Evolutionary conservation across 345 rosid genomes (phyloP).

Genomic region (Dovyalis caffra): DNA sequence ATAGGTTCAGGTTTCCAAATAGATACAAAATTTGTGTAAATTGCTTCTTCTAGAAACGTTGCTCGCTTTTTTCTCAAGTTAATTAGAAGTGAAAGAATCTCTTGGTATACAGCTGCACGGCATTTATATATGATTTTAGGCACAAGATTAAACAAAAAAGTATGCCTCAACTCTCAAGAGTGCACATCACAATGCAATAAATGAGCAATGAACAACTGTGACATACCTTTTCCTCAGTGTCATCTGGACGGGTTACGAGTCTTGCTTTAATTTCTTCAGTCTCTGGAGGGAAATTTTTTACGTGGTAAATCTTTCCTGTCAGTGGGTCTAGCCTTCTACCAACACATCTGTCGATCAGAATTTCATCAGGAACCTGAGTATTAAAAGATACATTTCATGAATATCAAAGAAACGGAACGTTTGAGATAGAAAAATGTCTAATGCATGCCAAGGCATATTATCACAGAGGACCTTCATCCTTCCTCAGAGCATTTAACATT

Average conservation of each 20-base stretch:
- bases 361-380: conserved; percentile 92
- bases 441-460: not conserved
- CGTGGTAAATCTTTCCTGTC: conserved; percentile 76
- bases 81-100: not conserved
- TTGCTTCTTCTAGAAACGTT: not conserved
- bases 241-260: conserved; percentile 83
- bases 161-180: not conserved
- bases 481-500: not conserved
- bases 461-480: not conserved
- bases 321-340: conserved; percentile 81
- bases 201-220: not conserved
- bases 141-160: not conserved
- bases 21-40: not conserved
- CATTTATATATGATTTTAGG: not conserved
- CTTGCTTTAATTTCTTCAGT: conserved; percentile 71
- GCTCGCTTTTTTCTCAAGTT: not conserved
- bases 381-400: conserved; percentile 20
- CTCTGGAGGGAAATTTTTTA: conserved; percentile 69
- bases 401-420: not conserved
- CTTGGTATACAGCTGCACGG: not conserved
- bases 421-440: not conserved
- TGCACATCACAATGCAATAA: not conserved
- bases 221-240: conserved; percentile 75
- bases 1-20: not conserved
- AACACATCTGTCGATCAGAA: conserved; percentile 84